Percentiles rank a stretch among this genome's conserved stretches.
These are phyloP conservation scores for Pseudocercospora eumusae DNA, from an alignment of 2,329 filamentous ascomycete species.

Conservation along the genomic window DNA sequence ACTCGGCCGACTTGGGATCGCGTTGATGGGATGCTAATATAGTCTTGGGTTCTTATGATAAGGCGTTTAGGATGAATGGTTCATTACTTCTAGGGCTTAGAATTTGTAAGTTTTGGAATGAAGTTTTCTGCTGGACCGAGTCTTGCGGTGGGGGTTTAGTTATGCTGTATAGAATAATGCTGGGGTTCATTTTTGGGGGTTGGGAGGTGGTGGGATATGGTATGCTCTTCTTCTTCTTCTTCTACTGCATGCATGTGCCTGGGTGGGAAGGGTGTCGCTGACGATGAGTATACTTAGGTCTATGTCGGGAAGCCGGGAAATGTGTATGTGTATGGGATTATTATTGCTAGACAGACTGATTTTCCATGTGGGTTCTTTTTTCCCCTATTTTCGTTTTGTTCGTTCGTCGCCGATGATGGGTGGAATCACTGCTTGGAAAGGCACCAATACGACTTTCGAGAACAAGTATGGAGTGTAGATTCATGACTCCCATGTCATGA, in stretches of 20 bases:
- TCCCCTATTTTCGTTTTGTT: background rate
- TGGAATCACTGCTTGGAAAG: conserved; percentile 64
- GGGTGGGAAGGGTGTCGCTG: background rate
- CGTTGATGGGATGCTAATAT: no score
- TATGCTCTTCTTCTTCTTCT: no score
- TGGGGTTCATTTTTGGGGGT: conserved; percentile 68
- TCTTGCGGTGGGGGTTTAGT: conserved; percentile 62
- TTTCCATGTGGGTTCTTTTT: conserved; percentile 53
- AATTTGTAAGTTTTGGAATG: conserved; percentile 67
- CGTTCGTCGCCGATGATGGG: no score
- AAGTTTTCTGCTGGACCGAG: conserved; percentile 57
- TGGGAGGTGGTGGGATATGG: conserved; percentile 69
- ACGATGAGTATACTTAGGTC: conserved; percentile 45
- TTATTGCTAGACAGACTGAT: conserved; percentile 66
- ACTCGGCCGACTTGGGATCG: no score
- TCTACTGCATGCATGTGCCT: no score
- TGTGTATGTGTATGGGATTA: conserved; percentile 62
- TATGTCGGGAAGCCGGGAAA: conserved; percentile 68
- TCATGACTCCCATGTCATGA: conserved; percentile 55
- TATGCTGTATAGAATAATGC: conserved; percentile 67
- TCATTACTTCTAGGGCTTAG: conserved; percentile 64
- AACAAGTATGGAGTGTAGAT: conserved; percentile 71
- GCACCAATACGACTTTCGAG: conserved; percentile 52
- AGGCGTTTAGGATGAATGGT: no score
- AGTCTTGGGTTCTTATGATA: conserved; percentile 58